These are phyloP conservation scores for Urtica urens DNA, from an alignment of 306 rosid genomes.

Conservation along the genomic window DNA sequence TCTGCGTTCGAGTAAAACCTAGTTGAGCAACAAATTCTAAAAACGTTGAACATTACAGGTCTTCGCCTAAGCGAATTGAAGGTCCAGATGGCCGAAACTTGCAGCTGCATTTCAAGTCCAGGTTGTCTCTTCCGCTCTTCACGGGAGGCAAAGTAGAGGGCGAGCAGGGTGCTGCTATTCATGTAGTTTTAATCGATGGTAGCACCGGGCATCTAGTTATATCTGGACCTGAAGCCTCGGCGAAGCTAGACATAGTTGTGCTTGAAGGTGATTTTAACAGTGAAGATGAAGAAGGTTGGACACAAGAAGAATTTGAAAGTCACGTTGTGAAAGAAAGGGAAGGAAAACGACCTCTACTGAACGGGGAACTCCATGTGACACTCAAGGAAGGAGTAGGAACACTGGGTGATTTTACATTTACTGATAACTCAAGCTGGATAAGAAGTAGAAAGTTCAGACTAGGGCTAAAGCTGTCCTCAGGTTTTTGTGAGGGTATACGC, in stretches of 20 bases:
- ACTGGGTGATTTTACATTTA: slow-evolving; percentile 77
- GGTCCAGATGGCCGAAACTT: slow-evolving; percentile 85
- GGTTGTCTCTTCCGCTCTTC: slow-evolving; percentile 88
- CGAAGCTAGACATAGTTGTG: slow-evolving; percentile 82
- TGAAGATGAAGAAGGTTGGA: slow-evolving; percentile 93
- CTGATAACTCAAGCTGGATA: slow-evolving; percentile 99
- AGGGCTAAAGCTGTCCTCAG: slow-evolving; percentile 73
- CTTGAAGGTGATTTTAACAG: slow-evolving; percentile 97
- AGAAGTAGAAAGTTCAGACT: slow-evolving; percentile 98
- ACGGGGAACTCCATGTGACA: slow-evolving; percentile 80
- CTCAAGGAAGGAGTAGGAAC: slow-evolving; percentile 99
- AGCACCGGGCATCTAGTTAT: slow-evolving; percentile 42
- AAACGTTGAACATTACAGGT: slow-evolving; percentile 45
- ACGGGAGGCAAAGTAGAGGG: slow-evolving; percentile 99
- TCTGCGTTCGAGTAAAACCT: background rate
- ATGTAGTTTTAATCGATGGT: slow-evolving; percentile 69
- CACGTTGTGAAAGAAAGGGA: slow-evolving; percentile 97
- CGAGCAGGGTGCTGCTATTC: slow-evolving; percentile 97
- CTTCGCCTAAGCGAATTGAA: slow-evolving; percentile 91
- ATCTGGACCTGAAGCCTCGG: slow-evolving; percentile 64
- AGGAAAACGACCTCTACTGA: slow-evolving; percentile 91
- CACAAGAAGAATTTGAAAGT: slow-evolving; percentile 81
- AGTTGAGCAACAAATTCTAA: background rate
- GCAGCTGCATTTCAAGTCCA: slow-evolving; percentile 73
- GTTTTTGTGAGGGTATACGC: slow-evolving; percentile 65